phyloP scores from a whole-genome alignment of 306 rosid species.

The Lathyrus sativus region DNA sequence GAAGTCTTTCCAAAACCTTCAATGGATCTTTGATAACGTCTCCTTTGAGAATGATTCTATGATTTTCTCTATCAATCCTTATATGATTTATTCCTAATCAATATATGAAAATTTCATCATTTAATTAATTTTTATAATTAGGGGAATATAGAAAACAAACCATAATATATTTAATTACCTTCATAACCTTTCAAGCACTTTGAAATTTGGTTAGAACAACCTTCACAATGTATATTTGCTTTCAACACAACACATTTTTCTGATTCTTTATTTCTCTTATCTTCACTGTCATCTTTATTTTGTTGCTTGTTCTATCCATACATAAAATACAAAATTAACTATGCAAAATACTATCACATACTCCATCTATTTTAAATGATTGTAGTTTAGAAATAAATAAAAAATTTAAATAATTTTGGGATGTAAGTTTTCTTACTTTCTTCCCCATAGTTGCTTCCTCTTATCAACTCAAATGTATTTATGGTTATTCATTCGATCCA shows the following conservation, averaged over 20 bases:
- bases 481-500: not conserved
- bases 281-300: slow-evolving; percentile 15
- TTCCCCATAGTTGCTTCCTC: slow-evolving; percentile 35
- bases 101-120: not conserved
- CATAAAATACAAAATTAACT: not conserved
- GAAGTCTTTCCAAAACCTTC: slow-evolving; percentile 54
- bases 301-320: slow-evolving; percentile 3
- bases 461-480: slow-evolving; percentile 19
- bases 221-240: slow-evolving; percentile 78
- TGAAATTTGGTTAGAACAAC: slow-evolving; percentile 56
- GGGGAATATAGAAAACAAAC: not conserved
- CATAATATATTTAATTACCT: slow-evolving; percentile 44
- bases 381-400: too few relatives aligned
- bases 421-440: slow-evolving; percentile 27
- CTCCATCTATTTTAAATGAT: too few relatives aligned
- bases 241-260: slow-evolving; percentile 56
- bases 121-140: slow-evolving; percentile 4
- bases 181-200: slow-evolving; percentile 58
- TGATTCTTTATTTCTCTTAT: slow-evolving; percentile 25
- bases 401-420: not conserved
- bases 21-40: slow-evolving; percentile 53
- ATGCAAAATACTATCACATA: not conserved
- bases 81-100: slow-evolving; percentile 65
- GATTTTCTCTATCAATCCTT: slow-evolving; percentile 51
- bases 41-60: slow-evolving; percentile 59